These are phyloP conservation scores for Fusarium zealandicum DNA, from an alignment of 2,329 filamentous ascomycete genomes.

Conservation along the genomic window DNA sequence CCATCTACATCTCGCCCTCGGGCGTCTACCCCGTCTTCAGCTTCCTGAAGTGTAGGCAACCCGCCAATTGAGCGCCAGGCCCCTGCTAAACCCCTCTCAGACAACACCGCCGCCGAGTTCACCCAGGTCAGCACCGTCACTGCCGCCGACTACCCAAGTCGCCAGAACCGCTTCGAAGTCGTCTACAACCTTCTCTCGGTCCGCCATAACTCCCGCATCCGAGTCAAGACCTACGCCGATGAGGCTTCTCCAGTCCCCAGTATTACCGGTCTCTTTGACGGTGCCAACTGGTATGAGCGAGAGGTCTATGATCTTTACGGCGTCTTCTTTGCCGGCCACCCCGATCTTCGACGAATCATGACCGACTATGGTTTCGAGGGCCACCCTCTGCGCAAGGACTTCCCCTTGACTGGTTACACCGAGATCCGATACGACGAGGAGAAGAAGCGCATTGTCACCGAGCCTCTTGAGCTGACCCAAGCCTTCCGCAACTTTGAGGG, in stretches of 20 bases:
- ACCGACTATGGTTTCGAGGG: conserved; percentile 99
- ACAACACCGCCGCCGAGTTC: conserved; percentile 97
- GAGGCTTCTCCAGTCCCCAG: conserved; percentile 93
- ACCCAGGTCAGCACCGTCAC: conserved; percentile 94
- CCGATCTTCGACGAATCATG: conserved; percentile 96
- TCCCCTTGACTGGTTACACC: conserved; percentile 96
- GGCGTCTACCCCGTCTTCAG: conserved; percentile 90
- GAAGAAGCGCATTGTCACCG: conserved; percentile 99
- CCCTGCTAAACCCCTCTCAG: conserved; percentile 48
- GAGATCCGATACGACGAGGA: conserved; percentile 98
- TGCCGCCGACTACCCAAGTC: conserved; percentile 93
- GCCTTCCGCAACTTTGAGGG: conserved; percentile 99
- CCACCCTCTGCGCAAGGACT: conserved; percentile 96
- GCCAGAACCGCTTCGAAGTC: conserved; percentile 94
- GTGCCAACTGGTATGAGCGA: conserved; percentile 98
- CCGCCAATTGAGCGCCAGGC: conserved; percentile 1
- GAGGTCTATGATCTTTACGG: conserved; percentile 98
- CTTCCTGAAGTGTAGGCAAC: conserved; percentile 79
- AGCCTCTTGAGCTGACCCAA: conserved; percentile 96
- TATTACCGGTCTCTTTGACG: conserved; percentile 85
- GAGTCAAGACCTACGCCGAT: conserved; percentile 98
- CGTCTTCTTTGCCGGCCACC: conserved; percentile 95
- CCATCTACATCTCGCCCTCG: conserved; percentile 87
- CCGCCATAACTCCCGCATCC: conserved; percentile 93
- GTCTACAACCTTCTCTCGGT: conserved; percentile 98